These are phyloP conservation scores for Rhodotorula paludigena DNA, from an alignment of 768 basidiomycete genomes.

Conservation along the genomic window DNA sequence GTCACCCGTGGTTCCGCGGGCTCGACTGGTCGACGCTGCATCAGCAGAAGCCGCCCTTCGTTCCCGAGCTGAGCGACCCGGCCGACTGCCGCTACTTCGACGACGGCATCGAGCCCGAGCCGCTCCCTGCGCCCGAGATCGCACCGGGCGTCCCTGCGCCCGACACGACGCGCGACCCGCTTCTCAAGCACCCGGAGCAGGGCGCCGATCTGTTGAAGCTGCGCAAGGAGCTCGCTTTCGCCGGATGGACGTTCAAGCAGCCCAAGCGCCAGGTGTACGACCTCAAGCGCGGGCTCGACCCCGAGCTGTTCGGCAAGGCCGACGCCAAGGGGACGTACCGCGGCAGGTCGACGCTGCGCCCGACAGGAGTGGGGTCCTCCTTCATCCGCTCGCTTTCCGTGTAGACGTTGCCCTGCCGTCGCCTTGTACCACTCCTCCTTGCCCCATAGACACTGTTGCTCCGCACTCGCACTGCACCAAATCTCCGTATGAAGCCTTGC, in stretches of 20 bases:
- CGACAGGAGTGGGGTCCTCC: background rate
- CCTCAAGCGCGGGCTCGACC: slow-evolving; percentile 9
- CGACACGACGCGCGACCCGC: slow-evolving; percentile 81
- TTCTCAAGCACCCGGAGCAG: slow-evolving; percentile 77
- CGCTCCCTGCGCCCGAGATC: slow-evolving; percentile 85
- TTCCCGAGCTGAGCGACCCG: slow-evolving; percentile 67
- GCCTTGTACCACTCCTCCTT: too few species aligned
- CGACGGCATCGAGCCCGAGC: slow-evolving; percentile 53
- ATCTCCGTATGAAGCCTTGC: too few species aligned
- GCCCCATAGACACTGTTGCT: too few species aligned
- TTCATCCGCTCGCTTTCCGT: background rate
- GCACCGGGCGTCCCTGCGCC: slow-evolving; percentile 59
- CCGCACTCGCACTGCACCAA: too few species aligned
- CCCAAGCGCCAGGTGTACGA: slow-evolving; percentile 32
- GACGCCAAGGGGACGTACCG: background rate
- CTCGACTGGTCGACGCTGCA: slow-evolving; percentile 88
- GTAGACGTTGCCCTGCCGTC: too few species aligned
- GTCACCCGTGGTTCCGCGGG: slow-evolving; percentile 83
- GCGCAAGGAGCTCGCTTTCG: slow-evolving; percentile 84
- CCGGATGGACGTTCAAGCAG: slow-evolving; percentile 38
- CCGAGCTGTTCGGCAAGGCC: slow-evolving; percentile 11
- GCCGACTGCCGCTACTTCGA: slow-evolving; percentile 91
- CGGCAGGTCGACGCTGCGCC: background rate
- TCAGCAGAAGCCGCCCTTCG: slow-evolving; percentile 76
- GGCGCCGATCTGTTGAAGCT: slow-evolving; percentile 81